Evolutionary conservation across 805 yeast genomes (phyloP).

Genomic region (Kodamaea leandrae): DNA sequence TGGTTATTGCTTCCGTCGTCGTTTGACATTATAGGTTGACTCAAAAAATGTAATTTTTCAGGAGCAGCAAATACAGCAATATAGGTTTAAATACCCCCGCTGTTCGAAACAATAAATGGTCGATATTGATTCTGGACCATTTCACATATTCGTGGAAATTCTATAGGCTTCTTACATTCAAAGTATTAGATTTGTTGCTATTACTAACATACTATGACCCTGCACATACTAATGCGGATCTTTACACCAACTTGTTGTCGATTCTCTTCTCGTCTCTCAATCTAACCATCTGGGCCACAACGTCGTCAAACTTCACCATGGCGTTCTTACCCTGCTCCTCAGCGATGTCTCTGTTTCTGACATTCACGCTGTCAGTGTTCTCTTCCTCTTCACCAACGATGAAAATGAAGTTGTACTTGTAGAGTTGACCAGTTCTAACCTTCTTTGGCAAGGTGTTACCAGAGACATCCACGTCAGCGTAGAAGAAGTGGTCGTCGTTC

Average conservation of each 20-base stretch:
- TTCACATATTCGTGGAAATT: no score
- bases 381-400: constrained; percentile 96
- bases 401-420: constrained; percentile 92
- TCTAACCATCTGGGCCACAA: constrained; percentile 61
- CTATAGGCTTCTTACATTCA: no score
- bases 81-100: neutral
- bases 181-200: no score
- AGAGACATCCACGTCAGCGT: constrained; percentile 86
- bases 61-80: neutral
- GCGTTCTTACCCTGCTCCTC: constrained; percentile 93
- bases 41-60: neutral
- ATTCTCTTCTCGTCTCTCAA: constrained; percentile 73
- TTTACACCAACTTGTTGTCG: constrained; percentile 49
- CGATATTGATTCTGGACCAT: no score
- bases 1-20: neutral
- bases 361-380: constrained; percentile 75
- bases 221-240: no score
- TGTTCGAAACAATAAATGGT: no score
- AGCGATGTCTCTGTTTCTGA: constrained; percentile 93
- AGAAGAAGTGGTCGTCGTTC: constrained; percentile 70
- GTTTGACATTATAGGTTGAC: neutral
- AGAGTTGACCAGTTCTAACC: constrained; percentile 93
- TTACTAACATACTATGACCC: no score
- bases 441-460: constrained; percentile 98
- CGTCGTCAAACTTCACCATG: constrained; percentile 68